Base-by-base conservation (phyloP, 371 early-diverging fungal species). In the Mortierella sp. region DNA sequence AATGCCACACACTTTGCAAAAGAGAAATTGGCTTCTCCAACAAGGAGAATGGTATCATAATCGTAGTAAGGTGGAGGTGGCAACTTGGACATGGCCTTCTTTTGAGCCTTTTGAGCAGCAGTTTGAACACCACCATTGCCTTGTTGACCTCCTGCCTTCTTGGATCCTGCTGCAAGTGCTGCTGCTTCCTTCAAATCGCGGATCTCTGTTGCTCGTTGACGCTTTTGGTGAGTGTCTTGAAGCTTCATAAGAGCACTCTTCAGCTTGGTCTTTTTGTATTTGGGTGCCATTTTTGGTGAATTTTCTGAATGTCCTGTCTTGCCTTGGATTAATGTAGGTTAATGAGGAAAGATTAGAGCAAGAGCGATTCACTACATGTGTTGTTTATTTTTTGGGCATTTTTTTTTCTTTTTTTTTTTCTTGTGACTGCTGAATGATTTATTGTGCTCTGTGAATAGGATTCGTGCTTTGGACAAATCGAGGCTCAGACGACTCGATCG, bases 11-110 rank as follows among this genome's bases (percentile, higher is more conserved):
- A 87, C 47, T 85, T 85, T 6, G 97, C 92, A 85, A 96, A 97
- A 30, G 94, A 94, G 70, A 97, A 97, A 80, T 97, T 97, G 61
- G 96, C 96, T 75, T 94, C 94, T 54, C 95, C 94, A 5, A 95
- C 71, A 1, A 93, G 77, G 30, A 95, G 73, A 14, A 94, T 90
- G 3, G 75, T 79, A 73, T 94, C 90, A 14, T 77, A 51, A 5
- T 75, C 73, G 6, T 62, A 81, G 72, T 88, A 92, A 5, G 88
- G 87, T 5, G 86, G 84, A 40, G 83, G 83, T 8, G 76, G 83
- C 18, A 76, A 35, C 24, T 68, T 74, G 5, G 75, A 72, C 73
- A 75, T 69, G 37, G 69, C 61, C 64, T 75, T 75, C 64, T 70
- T 75, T 30, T 76, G 68, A 8, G 70, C 70, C 66, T 81, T 75